Conservation (phyloP, 441 rosid genomes). For the Dalechampia spathulata region DNA sequence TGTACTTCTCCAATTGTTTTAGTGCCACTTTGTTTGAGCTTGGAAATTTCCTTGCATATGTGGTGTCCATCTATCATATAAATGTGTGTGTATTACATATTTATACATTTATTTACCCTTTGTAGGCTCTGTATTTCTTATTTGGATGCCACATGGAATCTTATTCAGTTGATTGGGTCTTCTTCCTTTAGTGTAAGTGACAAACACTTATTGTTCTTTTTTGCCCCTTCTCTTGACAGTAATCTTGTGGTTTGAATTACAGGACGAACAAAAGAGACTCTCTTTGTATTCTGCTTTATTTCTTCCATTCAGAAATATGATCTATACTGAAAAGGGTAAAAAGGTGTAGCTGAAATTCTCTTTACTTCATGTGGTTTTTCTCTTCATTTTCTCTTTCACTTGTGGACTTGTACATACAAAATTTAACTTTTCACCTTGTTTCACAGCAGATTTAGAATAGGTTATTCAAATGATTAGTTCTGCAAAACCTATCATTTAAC, state of each 20-base stretch:
- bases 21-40: background rate
- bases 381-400: background rate
- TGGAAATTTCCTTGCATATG: background rate
- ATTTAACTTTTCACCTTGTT: too few relatives aligned
- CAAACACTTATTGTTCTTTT: background rate
- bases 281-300: conserved; percentile 77
- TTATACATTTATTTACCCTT: conserved; percentile 1
- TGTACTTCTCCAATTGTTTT: background rate
- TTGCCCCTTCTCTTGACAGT: background rate
- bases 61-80: too few relatives aligned
- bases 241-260: conserved; percentile 20
- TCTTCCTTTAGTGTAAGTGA: conserved; percentile 49
- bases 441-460: too few relatives aligned
- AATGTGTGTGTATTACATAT: too few relatives aligned
- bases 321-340: conserved; percentile 55
- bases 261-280: conserved; percentile 81
- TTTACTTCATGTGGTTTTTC: background rate
- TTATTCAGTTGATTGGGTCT: conserved; percentile 45
- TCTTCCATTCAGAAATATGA: conserved; percentile 53
- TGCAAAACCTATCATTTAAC: background rate
- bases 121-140: conserved; percentile 59
- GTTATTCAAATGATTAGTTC: too few relatives aligned
- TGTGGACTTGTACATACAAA: too few relatives aligned
- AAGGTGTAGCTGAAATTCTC: conserved; percentile 30
- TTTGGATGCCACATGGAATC: conserved; percentile 63